phyloP scores from a whole-genome alignment of 805 yeast species.

The Starmerella sp. region DNA sequence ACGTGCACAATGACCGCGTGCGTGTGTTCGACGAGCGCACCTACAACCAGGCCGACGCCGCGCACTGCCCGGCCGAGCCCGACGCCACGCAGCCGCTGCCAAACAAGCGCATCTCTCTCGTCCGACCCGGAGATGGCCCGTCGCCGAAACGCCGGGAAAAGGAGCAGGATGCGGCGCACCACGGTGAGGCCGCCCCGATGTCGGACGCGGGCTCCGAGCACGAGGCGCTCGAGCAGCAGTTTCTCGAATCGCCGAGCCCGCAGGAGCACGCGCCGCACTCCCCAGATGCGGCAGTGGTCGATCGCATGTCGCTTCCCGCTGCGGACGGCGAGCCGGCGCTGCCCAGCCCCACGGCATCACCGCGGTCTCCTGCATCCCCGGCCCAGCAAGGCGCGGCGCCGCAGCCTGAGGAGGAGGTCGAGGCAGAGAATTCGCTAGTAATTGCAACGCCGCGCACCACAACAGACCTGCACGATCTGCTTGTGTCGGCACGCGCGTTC shows the following conservation, averaged over 20 bases:
- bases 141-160: constrained; percentile 22
- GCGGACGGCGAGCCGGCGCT: constrained; percentile 12
- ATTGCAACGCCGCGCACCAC: background rate
- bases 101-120: constrained; percentile 11
- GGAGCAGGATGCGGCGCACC: constrained; percentile 4
- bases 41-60: background rate
- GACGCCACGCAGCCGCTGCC: background rate
- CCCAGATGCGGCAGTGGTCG: background rate
- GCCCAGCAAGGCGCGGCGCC: background rate
- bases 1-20: constrained; percentile 22
- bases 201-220: background rate
- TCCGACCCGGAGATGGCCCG: constrained; percentile 10
- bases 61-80: background rate
- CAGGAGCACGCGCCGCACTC: background rate
- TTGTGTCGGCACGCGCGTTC: constrained; percentile 8
- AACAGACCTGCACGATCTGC: background rate
- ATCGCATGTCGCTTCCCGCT: background rate
- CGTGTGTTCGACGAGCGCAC: constrained; percentile 24
- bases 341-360: constrained; percentile 22
- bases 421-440: background rate
- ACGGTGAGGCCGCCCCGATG: background rate
- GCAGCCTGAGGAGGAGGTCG: background rate
- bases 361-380: constrained; percentile 14
- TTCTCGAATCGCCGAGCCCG: background rate
- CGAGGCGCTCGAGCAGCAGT: background rate